phyloP scores from a whole-genome alignment of 2,329 filamentous ascomycete genomes.

The Myriangium duriaei region DNA sequence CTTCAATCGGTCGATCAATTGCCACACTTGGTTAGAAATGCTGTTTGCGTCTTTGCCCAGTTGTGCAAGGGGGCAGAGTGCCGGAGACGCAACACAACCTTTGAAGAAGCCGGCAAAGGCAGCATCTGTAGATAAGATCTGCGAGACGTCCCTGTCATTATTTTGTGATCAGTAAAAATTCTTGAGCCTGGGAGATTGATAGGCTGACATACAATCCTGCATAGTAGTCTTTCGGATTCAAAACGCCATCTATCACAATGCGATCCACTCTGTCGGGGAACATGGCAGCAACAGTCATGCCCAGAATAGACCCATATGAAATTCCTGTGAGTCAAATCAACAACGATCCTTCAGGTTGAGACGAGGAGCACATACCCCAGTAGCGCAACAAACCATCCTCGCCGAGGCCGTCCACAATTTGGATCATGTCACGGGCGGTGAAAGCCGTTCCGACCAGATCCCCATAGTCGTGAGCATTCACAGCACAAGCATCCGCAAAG shows the following conservation, averaged over 20 bases:
- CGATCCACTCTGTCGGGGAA: conserved; percentile 40
- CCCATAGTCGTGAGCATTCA: conserved; percentile 19
- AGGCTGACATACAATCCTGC: not conserved
- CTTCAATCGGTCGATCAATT: not conserved
- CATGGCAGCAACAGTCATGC: conserved; percentile 40
- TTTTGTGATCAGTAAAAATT: too few relatives aligned
- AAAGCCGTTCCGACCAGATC: conserved; percentile 30
- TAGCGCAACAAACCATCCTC: conserved; percentile 30
- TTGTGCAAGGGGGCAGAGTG: conserved; percentile 27
- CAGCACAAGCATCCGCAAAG: conserved; percentile 5
- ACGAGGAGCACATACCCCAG: conserved; percentile 37
- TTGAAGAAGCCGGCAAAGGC: conserved; percentile 2
- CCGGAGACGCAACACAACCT: conserved; percentile 1
- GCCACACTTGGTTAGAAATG: not conserved
- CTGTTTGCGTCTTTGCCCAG: not conserved
- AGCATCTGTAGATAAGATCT: conserved; percentile 22
- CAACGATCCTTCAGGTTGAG: not conserved
- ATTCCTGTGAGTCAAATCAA: conserved; percentile 27
- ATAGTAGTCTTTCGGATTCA: conserved; percentile 10
- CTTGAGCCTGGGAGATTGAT: too few relatives aligned
- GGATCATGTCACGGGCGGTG: conserved; percentile 31
- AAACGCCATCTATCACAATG: conserved; percentile 33
- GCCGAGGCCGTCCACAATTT: conserved; percentile 29
- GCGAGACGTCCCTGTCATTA: not conserved
- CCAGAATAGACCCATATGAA: conserved; percentile 43